Evolutionary conservation across 2,329 filamentous ascomycete species (phyloP), one percentile per base, ranked within the genome.

Genomic region (Neocatenulostroma microsporum): DNA sequence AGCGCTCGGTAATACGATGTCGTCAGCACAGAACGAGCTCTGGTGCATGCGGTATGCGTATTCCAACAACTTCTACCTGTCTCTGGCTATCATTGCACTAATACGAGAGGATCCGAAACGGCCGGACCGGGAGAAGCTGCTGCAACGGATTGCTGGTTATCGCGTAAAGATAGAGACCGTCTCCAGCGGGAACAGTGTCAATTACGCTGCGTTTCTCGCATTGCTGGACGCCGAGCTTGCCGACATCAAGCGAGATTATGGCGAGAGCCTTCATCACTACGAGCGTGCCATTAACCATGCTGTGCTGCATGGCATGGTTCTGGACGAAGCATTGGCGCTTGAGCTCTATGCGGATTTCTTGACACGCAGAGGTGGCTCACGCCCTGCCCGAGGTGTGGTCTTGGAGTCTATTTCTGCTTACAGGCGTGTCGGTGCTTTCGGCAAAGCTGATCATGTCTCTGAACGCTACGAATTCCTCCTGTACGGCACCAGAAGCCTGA

Each of bases 311-410:
- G 69, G 70, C 28, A 81, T 83, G 44, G 53, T 72, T 2, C 73
- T 86, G 33, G 83, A 88, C 42, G 81, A 87, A 56, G 83, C 80
- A 0, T 66, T 86, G 2, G 75, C 77, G 12, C 81, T 82, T 51
- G 83, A 84, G 53, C 66, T 87, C 20, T 81, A 87, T 64, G 82
- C 78, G 2, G 80, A 80, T 8, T 80, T 78, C 53, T 76, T 86
- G 43, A 67, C 84, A 36, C 69, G 82, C 11, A 69, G 73, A 43
- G 72, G 73, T 10, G 78, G 81, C 3, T 70, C 76, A 25, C 67
- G 84, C 42, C 80, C 81, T 23, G 84, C 83, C 18, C 73, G 79
- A 36, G 72, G 77, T n/a, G 73, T 80, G 1, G 62, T 88, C 12
- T 70, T 74, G 21, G 82, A 87, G 44, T 74, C 78, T 3, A 68